Percentiles rank a stretch among this genome's conserved stretches.
These are phyloP conservation scores for Trypanosoma melophagium DNA, from an alignment of 208 protist species.

Conservation along the genomic window DNA sequence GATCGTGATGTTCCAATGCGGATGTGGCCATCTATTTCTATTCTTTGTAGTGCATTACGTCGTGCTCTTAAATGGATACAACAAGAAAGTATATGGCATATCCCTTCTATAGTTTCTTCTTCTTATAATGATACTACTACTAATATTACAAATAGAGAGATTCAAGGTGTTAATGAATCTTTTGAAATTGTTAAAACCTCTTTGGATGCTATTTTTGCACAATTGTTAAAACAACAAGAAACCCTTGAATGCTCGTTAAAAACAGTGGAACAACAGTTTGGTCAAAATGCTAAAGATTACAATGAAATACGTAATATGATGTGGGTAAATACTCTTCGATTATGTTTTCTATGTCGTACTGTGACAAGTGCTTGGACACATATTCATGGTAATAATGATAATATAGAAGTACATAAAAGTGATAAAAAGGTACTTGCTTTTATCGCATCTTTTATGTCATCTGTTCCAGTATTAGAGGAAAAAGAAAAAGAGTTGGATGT, in stretches of 20 bases:
- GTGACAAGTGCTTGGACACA: constrained; percentile 55
- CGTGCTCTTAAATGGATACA: constrained; percentile 46
- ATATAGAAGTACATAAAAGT: constrained; percentile 26
- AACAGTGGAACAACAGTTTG: constrained; percentile 40
- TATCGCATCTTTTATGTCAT: constrained; percentile 51
- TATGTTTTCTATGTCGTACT: constrained; percentile 50
- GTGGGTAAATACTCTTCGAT: constrained; percentile 58
- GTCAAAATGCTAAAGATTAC: constrained; percentile 49
- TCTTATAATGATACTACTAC: not conserved
- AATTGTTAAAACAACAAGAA: constrained; percentile 53
- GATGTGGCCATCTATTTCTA: constrained; percentile 49
- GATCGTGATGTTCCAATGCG: constrained; percentile 54
- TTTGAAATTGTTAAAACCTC: constrained; percentile 31
- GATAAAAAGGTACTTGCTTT: constrained; percentile 50
- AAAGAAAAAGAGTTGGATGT: constrained; percentile 29
- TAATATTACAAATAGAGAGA: not conserved
- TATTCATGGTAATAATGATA: constrained; percentile 54
- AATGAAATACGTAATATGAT: constrained; percentile 40
- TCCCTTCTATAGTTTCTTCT: not conserved
- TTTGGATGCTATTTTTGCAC: constrained; percentile 35
- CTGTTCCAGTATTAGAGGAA: constrained; percentile 35
- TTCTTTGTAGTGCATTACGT: constrained; percentile 58
- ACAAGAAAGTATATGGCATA: constrained; percentile 18
- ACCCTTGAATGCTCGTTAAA: constrained; percentile 37
- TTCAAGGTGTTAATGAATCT: constrained; percentile 11